phyloP scores from a whole-genome alignment of 176 grass and related monocot genomes.

The Musa schizocarpa region DNA sequence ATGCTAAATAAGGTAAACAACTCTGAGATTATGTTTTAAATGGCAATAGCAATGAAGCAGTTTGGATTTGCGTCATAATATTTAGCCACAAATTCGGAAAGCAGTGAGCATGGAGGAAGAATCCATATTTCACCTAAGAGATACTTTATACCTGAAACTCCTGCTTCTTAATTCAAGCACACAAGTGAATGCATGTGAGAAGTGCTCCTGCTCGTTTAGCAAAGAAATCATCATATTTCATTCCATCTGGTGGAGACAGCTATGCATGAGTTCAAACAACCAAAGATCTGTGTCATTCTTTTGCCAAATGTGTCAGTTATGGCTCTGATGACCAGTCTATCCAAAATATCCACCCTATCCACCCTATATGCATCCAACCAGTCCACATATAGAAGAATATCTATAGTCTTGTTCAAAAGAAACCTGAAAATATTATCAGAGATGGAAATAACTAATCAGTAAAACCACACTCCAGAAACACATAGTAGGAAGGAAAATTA shows the following conservation, averaged over 20 bases:
- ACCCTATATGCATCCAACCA: conserved; percentile 88
- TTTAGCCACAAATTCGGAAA: no score
- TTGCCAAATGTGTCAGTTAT: conserved; percentile 86
- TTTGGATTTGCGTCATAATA: background rate
- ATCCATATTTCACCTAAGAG: background rate
- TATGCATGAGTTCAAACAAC: conserved; percentile 91
- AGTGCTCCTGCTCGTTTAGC: conserved; percentile 62
- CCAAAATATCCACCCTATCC: conserved; percentile 74
- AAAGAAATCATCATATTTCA: conserved; percentile 86
- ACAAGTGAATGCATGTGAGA: conserved; percentile 42
- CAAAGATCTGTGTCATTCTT: conserved; percentile 63
- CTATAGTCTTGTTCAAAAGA: conserved; percentile 91
- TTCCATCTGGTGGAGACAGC: conserved; percentile 79
- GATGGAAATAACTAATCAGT: conserved; percentile 2
- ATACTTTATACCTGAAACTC: conserved; percentile 56
- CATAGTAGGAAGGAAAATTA: background rate
- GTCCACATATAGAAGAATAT: conserved; percentile 89
- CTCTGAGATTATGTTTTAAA: no score
- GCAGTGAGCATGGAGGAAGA: background rate
- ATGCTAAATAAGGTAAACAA: no score
- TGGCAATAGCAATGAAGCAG: no score
- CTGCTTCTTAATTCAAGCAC: conserved; percentile 57
- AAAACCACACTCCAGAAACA: background rate
- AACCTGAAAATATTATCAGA: conserved; percentile 41
- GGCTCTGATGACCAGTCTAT: conserved; percentile 65